Evolutionary conservation across 345 rosid genomes (phyloP).

Genomic region (Jatropha curcas): DNA sequence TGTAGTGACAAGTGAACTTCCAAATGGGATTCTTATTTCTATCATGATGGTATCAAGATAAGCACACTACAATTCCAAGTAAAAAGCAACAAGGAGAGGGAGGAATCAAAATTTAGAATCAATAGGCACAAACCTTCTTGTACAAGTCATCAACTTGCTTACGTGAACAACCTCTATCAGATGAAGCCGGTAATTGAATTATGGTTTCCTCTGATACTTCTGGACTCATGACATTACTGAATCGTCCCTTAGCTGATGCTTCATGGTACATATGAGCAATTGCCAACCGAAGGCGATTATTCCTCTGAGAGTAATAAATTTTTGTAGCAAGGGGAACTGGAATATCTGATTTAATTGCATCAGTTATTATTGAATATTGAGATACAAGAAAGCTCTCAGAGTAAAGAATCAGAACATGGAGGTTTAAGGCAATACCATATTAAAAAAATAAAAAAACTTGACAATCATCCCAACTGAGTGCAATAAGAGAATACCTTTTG

Average conservation of each 20-base stretch:
- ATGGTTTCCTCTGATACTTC: conserved; percentile 26
- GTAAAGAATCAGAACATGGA: conserved; percentile 4
- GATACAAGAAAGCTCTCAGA: conserved; percentile 11
- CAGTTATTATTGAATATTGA: not conserved
- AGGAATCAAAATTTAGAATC: not conserved
- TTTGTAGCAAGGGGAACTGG: conserved; percentile 57
- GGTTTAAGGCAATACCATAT: no score
- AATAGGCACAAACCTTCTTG: conserved; percentile 29
- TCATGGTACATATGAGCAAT: conserved; percentile 32
- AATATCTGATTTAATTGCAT: conserved; percentile 32
- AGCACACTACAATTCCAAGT: not conserved
- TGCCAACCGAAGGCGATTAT: conserved; percentile 38
- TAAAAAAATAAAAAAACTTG: not conserved
- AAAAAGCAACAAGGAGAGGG: not conserved
- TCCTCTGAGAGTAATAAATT: conserved; percentile 56
- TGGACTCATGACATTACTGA: conserved; percentile 18
- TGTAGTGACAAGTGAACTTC: not conserved
- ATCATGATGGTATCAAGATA: not conserved
- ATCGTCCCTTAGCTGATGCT: conserved; percentile 25
- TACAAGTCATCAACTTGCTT: conserved; percentile 27
- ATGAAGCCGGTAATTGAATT: conserved; percentile 24
- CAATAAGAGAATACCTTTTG: conserved; percentile 25
- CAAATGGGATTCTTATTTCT: not conserved
- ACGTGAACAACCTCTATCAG: conserved; percentile 21
- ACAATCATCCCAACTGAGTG: not conserved